Percentiles rank a stretch among this genome's conserved stretches.
These are phyloP conservation scores for Amanita jacksonii DNA, from an alignment of 768 basidiomycete genomes.

Conservation along the genomic window DNA sequence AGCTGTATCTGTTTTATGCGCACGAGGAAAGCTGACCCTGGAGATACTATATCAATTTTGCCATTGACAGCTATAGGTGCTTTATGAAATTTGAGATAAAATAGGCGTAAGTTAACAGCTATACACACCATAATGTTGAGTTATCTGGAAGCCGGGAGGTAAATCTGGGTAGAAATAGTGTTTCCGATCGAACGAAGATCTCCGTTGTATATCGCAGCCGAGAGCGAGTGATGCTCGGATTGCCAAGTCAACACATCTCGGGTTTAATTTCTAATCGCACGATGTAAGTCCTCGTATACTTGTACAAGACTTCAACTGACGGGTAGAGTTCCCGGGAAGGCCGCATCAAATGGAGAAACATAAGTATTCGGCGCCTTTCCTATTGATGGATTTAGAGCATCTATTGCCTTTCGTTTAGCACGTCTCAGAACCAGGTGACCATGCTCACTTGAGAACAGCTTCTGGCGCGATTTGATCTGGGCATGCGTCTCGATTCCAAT, in stretches of 20 bases:
- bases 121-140: constrained; percentile 77
- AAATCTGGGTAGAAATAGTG: constrained; percentile 98
- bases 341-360: constrained; percentile 76
- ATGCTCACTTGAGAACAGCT: constrained; percentile 75
- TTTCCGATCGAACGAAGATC: constrained; percentile 89
- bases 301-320: constrained; percentile 32
- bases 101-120: not conserved
- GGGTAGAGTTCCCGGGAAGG: constrained; percentile 89
- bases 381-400: constrained; percentile 29
- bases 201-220: constrained; percentile 46
- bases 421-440: not conserved
- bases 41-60: constrained; percentile 32
- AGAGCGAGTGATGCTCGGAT: constrained; percentile 77
- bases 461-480: constrained; percentile 79
- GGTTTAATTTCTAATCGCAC: constrained; percentile 44
- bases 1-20: constrained; percentile 91
- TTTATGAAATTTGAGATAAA: constrained; percentile 20
- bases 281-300: constrained; percentile 8
- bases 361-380: constrained; percentile 57
- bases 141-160: constrained; percentile 94
- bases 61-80: constrained; percentile 77
- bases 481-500: constrained; percentile 96
- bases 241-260: constrained; percentile 68
- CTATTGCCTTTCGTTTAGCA: constrained; percentile 14
- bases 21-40: constrained; percentile 35